Evolutionary conservation across 2,329 filamentous ascomycete genomes (phyloP), one percentile per base, ranked within the genome.

Genomic region (Fusarium sarcochroum): DNA sequence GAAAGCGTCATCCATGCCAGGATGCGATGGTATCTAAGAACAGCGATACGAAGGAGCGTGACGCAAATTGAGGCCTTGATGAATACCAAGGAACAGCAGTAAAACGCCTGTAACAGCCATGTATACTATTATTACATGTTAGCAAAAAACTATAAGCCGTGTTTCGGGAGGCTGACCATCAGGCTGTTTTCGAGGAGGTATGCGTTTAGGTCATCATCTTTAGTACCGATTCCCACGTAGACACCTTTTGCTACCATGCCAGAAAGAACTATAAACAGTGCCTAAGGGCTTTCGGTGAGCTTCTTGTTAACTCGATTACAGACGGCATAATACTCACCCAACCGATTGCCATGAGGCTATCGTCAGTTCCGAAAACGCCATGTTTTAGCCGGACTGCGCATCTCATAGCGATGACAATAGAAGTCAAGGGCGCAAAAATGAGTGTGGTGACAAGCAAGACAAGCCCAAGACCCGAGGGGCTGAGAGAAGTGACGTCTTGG

Each of bases 1-100:
- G 20, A 25, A 11, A 66, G 59, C 3, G 55, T 66, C 1, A 44
- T 6, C 60, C 63, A 60, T 5, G 56, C 15, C 6, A 66, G 32
- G 4, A 57, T 38, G 6, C 59, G 37, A 7, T 66, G 59, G 1
- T 21, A 34, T 18, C 21, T 59, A 4, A 21, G 38, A 6, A 64
- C 51, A 6, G 63, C 60, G 20, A 66, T 66, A 9, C 59, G 59
- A 27, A 66, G 63, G 2, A 66, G 37, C 0, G 54, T 63, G 25
- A 56, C 37, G 38, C 63, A 66, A 23, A 66, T 66, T 10, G 59
- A 51, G 2, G 37, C 21, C 27, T 66, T 66, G 47, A 66, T 53
- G 34, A 63, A 63, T 7, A 66, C 14, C 13, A 66, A 20, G 2
- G 59, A 66, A 15, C 10, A 34, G 23, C 63, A 66, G 23, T 63